Conservation (phyloP, 495 filamentous ascomycete genomes). For the Penicillium maclennaniae region DNA sequence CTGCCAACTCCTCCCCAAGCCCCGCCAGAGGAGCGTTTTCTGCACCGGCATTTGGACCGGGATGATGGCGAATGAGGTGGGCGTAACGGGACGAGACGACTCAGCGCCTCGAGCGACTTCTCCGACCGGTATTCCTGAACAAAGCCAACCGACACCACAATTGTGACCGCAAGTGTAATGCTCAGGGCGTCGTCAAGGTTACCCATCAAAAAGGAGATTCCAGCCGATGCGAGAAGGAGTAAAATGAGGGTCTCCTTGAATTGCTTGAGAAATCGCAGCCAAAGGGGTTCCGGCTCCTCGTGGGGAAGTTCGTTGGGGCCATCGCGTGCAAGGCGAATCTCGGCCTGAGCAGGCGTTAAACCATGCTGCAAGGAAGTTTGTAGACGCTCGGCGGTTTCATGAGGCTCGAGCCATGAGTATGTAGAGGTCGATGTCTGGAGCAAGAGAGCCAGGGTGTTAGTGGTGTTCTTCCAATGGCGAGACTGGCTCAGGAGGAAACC, state of each 20-base stretch:
- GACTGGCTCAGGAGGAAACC: neutral
- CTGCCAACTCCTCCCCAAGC: slow-evolving; percentile 44
- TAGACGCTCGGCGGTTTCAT: slow-evolving; percentile 74
- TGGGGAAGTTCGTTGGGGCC: slow-evolving; percentile 94
- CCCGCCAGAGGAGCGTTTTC: slow-evolving; percentile 25
- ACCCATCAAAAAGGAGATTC: slow-evolving; percentile 84
- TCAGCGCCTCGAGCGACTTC: slow-evolving; percentile 93
- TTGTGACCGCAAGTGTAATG: slow-evolving; percentile 90
- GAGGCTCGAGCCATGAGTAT: slow-evolving; percentile 61
- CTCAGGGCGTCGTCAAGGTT: slow-evolving; percentile 95
- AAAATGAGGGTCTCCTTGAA: slow-evolving; percentile 90
- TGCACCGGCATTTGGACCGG: slow-evolving; percentile 18
- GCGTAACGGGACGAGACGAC: slow-evolving; percentile 87
- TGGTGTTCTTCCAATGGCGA: neutral
- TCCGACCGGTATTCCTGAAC: slow-evolving; percentile 97
- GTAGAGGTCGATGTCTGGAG: slow-evolving; percentile 55
- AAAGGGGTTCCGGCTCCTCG: slow-evolving; percentile 88
- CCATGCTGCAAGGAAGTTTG: slow-evolving; percentile 80
- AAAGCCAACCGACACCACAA: slow-evolving; percentile 94
- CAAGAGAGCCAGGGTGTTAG: slow-evolving; percentile 7
- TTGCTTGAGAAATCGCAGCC: slow-evolving; percentile 92
- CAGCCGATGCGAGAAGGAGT: slow-evolving; percentile 87
- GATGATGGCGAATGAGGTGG: slow-evolving; percentile 70
- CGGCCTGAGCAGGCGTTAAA: slow-evolving; percentile 74
- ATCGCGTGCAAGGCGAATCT: slow-evolving; percentile 70